Conservation (phyloP, 2,329 filamentous ascomycete genomes). For the Colletotrichum siamense region DNA sequence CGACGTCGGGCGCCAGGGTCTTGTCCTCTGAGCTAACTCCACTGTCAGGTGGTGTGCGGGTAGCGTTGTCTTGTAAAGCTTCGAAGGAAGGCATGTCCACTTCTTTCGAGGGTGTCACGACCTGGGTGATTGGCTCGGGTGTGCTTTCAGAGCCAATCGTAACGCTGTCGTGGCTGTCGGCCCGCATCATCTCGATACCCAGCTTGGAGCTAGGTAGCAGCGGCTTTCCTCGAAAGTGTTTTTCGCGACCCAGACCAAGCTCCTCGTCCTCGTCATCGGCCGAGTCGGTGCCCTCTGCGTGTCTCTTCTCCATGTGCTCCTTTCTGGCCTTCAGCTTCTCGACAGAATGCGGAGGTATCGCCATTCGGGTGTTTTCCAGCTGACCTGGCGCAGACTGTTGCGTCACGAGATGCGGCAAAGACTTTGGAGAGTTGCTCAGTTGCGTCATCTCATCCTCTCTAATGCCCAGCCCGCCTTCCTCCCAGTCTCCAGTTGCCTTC, state of each 20-base stretch:
- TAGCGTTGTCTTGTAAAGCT: conserved; percentile 26
- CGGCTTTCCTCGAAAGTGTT: conserved; percentile 59
- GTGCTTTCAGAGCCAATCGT: conserved; percentile 55
- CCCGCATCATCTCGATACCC: conserved; percentile 97
- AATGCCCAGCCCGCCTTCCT: conserved; percentile 80
- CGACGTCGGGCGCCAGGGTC: conserved; percentile 29
- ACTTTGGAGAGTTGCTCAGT: conserved; percentile 40
- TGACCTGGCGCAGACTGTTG: conserved; percentile 70
- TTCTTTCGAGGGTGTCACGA: conserved; percentile 55
- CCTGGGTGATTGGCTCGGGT: conserved; percentile 57
- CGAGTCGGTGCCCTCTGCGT: conserved; percentile 78
- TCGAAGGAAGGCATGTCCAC: conserved; percentile 34
- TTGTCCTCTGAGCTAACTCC: conserved; percentile 25
- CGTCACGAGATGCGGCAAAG: conserved; percentile 60
- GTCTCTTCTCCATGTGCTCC: conserved; percentile 75
- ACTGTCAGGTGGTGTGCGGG: conserved; percentile 34
- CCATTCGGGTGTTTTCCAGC: conserved; percentile 54
- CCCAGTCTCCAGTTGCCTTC: conserved; percentile 79
- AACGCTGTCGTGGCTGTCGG: conserved; percentile 89
- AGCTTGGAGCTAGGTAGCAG: conserved; percentile 83
- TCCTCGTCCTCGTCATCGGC: conserved; percentile 97
- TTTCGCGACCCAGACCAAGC: conserved; percentile 59
- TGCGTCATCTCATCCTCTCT: conserved; percentile 61
- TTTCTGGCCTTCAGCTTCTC: conserved; percentile 79
- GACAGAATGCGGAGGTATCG: conserved; percentile 66